Percentiles rank a stretch among this genome's conserved stretches.
Conservation (phyloP, 2,329 filamentous ascomycete species). For the Blastomyces silverae region DNA sequence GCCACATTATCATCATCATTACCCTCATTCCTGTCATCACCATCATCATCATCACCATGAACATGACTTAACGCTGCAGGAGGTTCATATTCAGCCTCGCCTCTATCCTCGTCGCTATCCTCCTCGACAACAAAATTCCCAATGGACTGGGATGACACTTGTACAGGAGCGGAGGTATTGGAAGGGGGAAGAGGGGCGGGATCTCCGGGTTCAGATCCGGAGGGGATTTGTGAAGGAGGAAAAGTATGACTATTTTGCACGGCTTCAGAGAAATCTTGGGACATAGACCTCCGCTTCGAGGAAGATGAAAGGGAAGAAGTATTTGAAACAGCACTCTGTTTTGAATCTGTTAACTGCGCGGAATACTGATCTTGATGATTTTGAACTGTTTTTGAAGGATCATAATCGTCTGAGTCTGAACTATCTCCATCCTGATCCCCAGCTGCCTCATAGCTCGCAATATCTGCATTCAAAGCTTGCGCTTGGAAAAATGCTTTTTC, state of each 20-base stretch:
- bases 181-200: constrained; percentile 27
- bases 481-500: constrained; percentile 50
- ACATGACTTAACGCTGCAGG: constrained; percentile 44
- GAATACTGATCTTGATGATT: constrained; percentile 39
- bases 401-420: constrained; percentile 52
- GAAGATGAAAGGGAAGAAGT: constrained; percentile 25
- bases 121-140: constrained; percentile 59
- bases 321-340: constrained; percentile 28
- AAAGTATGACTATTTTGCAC: constrained; percentile 27
- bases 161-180: constrained; percentile 29
- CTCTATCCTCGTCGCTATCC: constrained; percentile 50
- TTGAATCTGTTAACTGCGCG: constrained; percentile 29
- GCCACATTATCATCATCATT: constrained; percentile 35
- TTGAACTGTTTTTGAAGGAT: constrained; percentile 46
- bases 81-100: constrained; percentile 49
- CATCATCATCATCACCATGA: constrained; percentile 49
- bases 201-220: constrained; percentile 32
- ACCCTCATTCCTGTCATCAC: constrained; percentile 48
- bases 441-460: constrained; percentile 36
- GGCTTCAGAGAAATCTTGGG: constrained; percentile 29
- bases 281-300: constrained; percentile 23
- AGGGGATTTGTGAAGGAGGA: constrained; percentile 29
- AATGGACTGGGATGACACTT: constrained; percentile 47
- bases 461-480: constrained; percentile 41
- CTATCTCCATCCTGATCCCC: constrained; percentile 49